Base-by-base conservation (phyloP, 2,329 filamentous ascomycete species). In the Aspergillus sojae region DNA sequence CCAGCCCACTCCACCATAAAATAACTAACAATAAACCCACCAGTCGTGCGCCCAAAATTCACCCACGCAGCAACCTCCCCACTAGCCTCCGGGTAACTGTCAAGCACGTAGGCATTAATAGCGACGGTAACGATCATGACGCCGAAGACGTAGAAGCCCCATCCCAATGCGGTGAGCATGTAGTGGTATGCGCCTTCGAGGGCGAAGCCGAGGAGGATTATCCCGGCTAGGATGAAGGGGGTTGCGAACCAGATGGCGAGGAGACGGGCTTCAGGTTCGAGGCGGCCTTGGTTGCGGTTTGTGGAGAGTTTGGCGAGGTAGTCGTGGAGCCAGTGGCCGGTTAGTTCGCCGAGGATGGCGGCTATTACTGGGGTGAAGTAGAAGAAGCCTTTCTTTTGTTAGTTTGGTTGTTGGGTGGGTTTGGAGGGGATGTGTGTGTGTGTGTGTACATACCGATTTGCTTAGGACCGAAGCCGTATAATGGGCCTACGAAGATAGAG, bases 281-380 rank as follows among this genome's bases (percentile, higher is more conserved):
- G 84, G 56, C 77, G 79, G n/a, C 84, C 84, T 5, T 78, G 71
- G 72, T 87, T 81, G 2, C 74, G 71, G 9, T 73, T 71, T 36
- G 84, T 81, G 66, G 83, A 84, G 30, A 77, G 71, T 12, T 70
- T 75, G 6, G 83, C 82, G 10, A 86, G 70, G 3, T 76, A 64
- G 66, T 88, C 85, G 72, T 88, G 84, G 6, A 87, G 75, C 80
- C 81, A 87, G 72, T 88, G 86, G 6, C 86, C 86, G 4, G 77
- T 71, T 0, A 83, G 61, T 74, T 87, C 84, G 30, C 85, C 86
- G 0, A 88, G 72, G 16, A 86, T 70, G 3, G 83, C 81, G 4
- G 81, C 86, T 1, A 87, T 80, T 30, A 88, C 79, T 3, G 84
- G 84, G 0, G 85, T 83, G 71, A 88, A 87, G 74, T 88, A 88